These are phyloP conservation scores for Microdochium trichocladiopsis DNA, from an alignment of 2,329 filamentous ascomycete genomes.

Conservation along the genomic window DNA sequence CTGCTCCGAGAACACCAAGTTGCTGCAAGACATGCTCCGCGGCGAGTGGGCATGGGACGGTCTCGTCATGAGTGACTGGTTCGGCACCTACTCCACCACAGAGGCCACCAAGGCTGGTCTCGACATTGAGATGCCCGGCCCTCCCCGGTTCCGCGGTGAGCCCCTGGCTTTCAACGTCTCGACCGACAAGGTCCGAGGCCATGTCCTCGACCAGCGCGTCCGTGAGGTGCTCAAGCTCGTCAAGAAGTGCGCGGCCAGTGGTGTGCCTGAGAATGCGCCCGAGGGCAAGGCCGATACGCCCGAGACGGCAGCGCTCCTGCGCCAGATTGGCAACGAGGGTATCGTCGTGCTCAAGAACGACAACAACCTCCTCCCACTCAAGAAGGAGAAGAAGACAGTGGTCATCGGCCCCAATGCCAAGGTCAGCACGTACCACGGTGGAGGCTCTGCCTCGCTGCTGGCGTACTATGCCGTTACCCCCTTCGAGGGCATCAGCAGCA, in stretches of 20 bases:
- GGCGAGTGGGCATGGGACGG: conserved; percentile 52
- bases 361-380: conserved; percentile 52
- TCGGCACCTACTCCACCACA: conserved; percentile 47
- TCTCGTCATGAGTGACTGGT: conserved; percentile 54
- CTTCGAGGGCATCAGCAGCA: conserved; percentile 59
- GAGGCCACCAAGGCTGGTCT: conserved; percentile 43
- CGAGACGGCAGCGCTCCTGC: conserved; percentile 56
- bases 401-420: conserved; percentile 53
- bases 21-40: conserved; percentile 43
- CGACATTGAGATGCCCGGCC: conserved; percentile 55
- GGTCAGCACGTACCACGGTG: conserved; percentile 51
- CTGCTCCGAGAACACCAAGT: conserved; percentile 44
- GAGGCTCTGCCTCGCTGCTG: conserved; percentile 54
- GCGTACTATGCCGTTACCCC: conserved; percentile 66
- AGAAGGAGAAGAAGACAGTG: conserved; percentile 49
- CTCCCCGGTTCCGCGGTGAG: conserved; percentile 42
- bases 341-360: conserved; percentile 72
- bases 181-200: conserved; percentile 47
- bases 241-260: conserved; percentile 46
- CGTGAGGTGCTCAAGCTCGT: conserved; percentile 52
- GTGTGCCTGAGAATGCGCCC: conserved; percentile 45
- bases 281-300: conserved; percentile 50
- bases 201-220: conserved; percentile 50
- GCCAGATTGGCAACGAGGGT: conserved; percentile 59
- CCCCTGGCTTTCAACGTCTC: conserved; percentile 42